phyloP scores from a whole-genome alignment of 2,329 filamentous ascomycete species.

The Acrodontium crateriforme region DNA sequence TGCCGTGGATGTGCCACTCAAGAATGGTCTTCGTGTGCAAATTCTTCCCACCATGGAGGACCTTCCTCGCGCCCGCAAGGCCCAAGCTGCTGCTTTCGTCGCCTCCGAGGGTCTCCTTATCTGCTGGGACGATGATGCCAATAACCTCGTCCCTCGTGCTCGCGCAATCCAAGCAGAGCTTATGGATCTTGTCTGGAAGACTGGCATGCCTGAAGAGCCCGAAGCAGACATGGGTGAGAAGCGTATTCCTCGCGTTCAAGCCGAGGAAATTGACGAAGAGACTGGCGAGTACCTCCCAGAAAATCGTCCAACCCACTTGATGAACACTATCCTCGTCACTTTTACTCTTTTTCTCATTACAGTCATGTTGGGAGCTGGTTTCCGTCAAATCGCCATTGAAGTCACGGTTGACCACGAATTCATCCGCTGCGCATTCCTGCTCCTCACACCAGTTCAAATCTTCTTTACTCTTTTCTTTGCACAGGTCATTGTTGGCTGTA shows the following conservation, averaged over 20 bases:
- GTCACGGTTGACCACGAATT: conserved; percentile 50
- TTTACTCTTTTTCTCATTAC: conserved; percentile 53
- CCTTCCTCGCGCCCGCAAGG: conserved; percentile 55
- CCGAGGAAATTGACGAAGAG: conserved; percentile 55
- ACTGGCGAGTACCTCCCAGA: conserved; percentile 53
- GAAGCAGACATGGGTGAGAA: conserved; percentile 37
- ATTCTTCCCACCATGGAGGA: conserved; percentile 60
- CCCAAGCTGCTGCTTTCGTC: conserved; percentile 70
- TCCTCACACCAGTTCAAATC: conserved; percentile 55
- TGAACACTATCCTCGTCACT: conserved; percentile 55
- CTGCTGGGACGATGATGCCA: conserved; percentile 71
- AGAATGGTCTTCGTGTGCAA: conserved; percentile 64
- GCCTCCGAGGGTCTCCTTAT: conserved; percentile 56
- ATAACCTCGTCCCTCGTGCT: conserved; percentile 55
- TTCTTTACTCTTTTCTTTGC: conserved; percentile 75
- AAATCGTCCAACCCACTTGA: conserved; percentile 51
- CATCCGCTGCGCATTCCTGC: conserved; percentile 49
- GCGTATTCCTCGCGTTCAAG: conserved; percentile 31
- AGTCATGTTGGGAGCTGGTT: conserved; percentile 54
- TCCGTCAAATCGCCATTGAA: conserved; percentile 55
- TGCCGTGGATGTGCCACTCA: conserved; percentile 59
- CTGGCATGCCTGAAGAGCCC: conserved; percentile 41
- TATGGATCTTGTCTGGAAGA: conserved; percentile 62
- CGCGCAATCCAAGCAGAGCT: conserved; percentile 61
- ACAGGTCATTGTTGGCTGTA: conserved; percentile 62